Conservation (phyloP, 2,329 filamentous ascomycete genomes). For the Albifimbria verrucaria region DNA sequence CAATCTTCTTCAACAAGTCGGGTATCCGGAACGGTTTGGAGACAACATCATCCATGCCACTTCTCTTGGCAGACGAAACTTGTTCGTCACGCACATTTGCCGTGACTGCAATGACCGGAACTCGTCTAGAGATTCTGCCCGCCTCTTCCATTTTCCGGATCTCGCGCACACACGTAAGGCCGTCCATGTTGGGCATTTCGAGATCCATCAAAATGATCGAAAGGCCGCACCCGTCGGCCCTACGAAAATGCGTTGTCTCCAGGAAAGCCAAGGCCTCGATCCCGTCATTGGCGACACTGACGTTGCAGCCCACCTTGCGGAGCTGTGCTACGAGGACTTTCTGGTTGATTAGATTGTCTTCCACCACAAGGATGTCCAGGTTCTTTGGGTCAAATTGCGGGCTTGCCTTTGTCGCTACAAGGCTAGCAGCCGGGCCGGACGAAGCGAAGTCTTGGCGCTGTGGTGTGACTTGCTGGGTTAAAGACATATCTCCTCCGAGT, state of each 20-base stretch:
- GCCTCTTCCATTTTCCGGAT: slow-evolving; percentile 35
- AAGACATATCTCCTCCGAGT: neutral
- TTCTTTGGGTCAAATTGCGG: slow-evolving; percentile 13
- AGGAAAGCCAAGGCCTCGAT: slow-evolving; percentile 49
- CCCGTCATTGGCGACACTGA: slow-evolving; percentile 60
- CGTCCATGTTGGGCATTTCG: slow-evolving; percentile 49
- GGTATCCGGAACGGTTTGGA: slow-evolving; percentile 54
- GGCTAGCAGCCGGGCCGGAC: neutral
- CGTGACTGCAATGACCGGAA: slow-evolving; percentile 45
- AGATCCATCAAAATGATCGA: slow-evolving; percentile 44
- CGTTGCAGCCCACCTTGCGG: slow-evolving; percentile 54
- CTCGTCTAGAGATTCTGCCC: slow-evolving; percentile 26
- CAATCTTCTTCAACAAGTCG: slow-evolving; percentile 54
- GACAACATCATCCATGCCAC: slow-evolving; percentile 50
- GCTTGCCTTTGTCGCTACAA: neutral
- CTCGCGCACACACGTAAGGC: slow-evolving; percentile 36
- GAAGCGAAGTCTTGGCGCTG: slow-evolving; percentile 1
- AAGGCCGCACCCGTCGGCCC: slow-evolving; percentile 19
- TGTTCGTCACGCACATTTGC: slow-evolving; percentile 48
- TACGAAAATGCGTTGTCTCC: slow-evolving; percentile 25
- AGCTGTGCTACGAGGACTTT: slow-evolving; percentile 65
- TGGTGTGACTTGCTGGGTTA: neutral
- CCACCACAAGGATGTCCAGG: slow-evolving; percentile 59
- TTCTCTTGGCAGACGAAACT: slow-evolving; percentile 29
- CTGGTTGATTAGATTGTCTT: slow-evolving; percentile 67